Percentiles rank a stretch among this genome's conserved stretches.
These are phyloP conservation scores for Hysterangium stoloniferum DNA, from an alignment of 768 basidiomycete genomes.

Conservation along the genomic window DNA sequence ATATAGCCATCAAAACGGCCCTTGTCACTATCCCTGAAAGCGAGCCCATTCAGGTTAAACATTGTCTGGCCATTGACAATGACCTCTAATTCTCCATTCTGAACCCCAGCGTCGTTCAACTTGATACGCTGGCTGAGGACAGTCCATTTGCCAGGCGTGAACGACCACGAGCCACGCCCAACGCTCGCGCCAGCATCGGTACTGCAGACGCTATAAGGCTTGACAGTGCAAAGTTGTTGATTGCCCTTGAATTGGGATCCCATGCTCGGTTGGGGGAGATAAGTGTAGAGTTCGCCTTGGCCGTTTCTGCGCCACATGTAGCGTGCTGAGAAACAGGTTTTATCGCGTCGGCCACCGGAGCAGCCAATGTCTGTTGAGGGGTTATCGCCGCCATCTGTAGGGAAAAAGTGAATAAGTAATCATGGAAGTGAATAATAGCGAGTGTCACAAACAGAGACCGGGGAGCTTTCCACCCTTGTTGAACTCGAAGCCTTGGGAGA, in stretches of 20 bases:
- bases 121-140: slow-evolving; percentile 21
- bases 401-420: background rate
- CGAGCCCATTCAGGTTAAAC: slow-evolving; percentile 13
- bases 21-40: slow-evolving; percentile 1
- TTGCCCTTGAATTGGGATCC: slow-evolving; percentile 23
- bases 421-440: slow-evolving; percentile 8
- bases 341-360: slow-evolving; percentile 67
- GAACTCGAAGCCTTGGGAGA: slow-evolving; percentile 67
- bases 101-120: slow-evolving; percentile 21
- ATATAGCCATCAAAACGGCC: slow-evolving; percentile 10
- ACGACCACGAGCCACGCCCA: slow-evolving; percentile 19
- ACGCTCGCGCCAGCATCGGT: slow-evolving; percentile 6
- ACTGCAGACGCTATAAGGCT: slow-evolving; percentile 5
- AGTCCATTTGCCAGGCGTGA: slow-evolving; percentile 20
- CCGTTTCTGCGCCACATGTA: slow-evolving; percentile 41
- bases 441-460: slow-evolving; percentile 42
- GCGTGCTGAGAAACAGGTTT: slow-evolving; percentile 62
- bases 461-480: slow-evolving; percentile 81
- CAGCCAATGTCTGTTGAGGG: slow-evolving; percentile 31
- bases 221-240: slow-evolving; percentile 39
- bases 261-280: slow-evolving; percentile 15
- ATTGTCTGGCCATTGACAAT: slow-evolving; percentile 19
- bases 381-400: slow-evolving; percentile 43
- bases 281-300: slow-evolving; percentile 58
- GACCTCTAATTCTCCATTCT: slow-evolving; percentile 24